These are phyloP conservation scores for Epichloe gansuensis DNA, from an alignment of 2,329 filamentous ascomycete species.

Conservation along the genomic window DNA sequence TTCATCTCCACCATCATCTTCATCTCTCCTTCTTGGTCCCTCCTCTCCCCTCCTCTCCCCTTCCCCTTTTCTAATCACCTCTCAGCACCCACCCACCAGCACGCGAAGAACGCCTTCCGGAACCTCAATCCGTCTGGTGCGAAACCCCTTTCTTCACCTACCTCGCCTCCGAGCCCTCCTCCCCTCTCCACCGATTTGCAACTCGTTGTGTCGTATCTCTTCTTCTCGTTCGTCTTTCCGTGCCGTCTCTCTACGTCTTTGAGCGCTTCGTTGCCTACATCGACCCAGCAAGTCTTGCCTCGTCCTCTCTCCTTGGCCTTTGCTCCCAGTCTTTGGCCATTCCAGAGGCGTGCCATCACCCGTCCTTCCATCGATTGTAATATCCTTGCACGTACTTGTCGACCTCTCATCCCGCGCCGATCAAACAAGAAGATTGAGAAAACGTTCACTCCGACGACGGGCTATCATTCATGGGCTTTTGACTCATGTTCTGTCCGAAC, in stretches of 20 bases:
- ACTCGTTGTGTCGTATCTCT: constrained; percentile 7
- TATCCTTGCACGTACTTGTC: constrained; percentile 9
- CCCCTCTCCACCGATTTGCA: constrained; percentile 4
- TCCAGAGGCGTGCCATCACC: constrained; percentile 14
- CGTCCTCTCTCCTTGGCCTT: constrained; percentile 11
- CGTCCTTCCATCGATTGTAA: constrained; percentile 15
- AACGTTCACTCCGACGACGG: neutral
- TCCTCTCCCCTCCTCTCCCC: constrained; percentile 14
- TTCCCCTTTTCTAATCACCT: constrained; percentile 12
- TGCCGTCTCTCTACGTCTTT: constrained; percentile 5
- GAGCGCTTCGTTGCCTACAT: constrained; percentile 15
- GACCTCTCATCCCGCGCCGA: neutral
- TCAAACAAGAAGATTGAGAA: neutral
- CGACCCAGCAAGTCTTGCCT: constrained; percentile 11
- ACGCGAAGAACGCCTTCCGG: constrained; percentile 10
- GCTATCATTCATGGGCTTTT: constrained; percentile 6
- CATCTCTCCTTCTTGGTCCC: constrained; percentile 13
- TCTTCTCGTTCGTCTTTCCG: constrained; percentile 11
- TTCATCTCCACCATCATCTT: constrained; percentile 15
- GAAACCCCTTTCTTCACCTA: constrained; percentile 20
- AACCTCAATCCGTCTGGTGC: constrained; percentile 9
- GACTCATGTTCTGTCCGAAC: constrained; percentile 18
- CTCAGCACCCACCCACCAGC: constrained; percentile 13
- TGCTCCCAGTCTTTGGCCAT: constrained; percentile 6
- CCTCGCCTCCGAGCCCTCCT: constrained; percentile 12